Conservation (phyloP, 2,329 filamentous ascomycete genomes). For the Aspergillus oerlinghausenensis region DNA sequence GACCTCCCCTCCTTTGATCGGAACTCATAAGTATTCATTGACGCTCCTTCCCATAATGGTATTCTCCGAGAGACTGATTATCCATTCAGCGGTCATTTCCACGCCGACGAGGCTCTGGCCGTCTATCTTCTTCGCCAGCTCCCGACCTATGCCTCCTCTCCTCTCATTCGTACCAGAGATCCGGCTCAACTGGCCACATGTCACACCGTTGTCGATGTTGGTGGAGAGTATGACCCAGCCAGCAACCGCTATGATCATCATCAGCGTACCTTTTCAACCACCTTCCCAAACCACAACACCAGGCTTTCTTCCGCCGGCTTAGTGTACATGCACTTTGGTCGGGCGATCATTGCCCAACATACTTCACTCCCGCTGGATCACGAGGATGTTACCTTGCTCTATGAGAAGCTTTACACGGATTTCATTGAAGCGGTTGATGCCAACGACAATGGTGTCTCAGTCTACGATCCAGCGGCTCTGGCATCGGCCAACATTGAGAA, state of each 20-base stretch:
- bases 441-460: slow-evolving; percentile 91
- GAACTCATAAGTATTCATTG: slow-evolving; percentile 72
- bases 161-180: slow-evolving; percentile 83
- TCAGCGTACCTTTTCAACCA: slow-evolving; percentile 82
- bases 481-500: slow-evolving; percentile 69
- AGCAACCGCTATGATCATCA: slow-evolving; percentile 90
- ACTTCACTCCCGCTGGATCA: slow-evolving; percentile 58
- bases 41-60: slow-evolving; percentile 1
- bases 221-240: slow-evolving; percentile 79
- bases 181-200: slow-evolving; percentile 70
- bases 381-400: slow-evolving; percentile 68
- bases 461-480: slow-evolving; percentile 69
- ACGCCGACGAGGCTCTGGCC: slow-evolving; percentile 95
- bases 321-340: slow-evolving; percentile 93
- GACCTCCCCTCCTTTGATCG: slow-evolving; percentile 68
- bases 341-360: slow-evolving; percentile 68
- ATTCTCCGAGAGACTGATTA: slow-evolving; percentile 7
- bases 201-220: slow-evolving; percentile 97
- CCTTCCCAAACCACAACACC: slow-evolving; percentile 76
- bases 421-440: slow-evolving; percentile 96
- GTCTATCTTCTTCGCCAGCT: slow-evolving; percentile 92
- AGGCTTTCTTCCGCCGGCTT: slow-evolving; percentile 92
- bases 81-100: slow-evolving; percentile 73
- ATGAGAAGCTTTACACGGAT: slow-evolving; percentile 83
- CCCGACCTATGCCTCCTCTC: slow-evolving; percentile 68